Conservation (phyloP, 495 filamentous ascomycete species). For the Talaromyces wortmannii region DNA sequence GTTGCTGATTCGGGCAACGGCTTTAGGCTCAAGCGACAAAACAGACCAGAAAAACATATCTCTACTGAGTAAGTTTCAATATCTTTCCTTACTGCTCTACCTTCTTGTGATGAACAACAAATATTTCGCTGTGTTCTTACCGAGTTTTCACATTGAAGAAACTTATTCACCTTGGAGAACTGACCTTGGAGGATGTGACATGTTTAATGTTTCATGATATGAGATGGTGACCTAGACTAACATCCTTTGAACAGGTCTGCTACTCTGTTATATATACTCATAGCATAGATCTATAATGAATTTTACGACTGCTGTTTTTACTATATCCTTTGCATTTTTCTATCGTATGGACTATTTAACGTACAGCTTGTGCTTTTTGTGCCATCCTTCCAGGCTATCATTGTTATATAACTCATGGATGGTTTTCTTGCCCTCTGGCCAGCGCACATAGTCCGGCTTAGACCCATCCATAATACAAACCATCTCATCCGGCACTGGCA, state of each 20-base stretch:
- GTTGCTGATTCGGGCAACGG: conserved; percentile 20
- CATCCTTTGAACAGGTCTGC: not conserved
- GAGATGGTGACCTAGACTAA: not conserved
- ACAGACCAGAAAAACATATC: conserved; percentile 11
- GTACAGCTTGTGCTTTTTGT: conserved; percentile 38
- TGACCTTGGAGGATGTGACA: conserved; percentile 43
- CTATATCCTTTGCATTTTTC: conserved; percentile 4
- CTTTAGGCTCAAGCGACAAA: not conserved
- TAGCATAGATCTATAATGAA: not conserved
- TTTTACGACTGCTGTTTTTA: not conserved
- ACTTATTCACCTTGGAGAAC: conserved; percentile 91
- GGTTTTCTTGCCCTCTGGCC: conserved; percentile 43
- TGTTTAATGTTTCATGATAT: conserved; percentile 8
- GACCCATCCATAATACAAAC: conserved; percentile 40
- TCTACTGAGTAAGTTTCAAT: conserved; percentile 17
- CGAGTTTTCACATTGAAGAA: conserved; percentile 67
- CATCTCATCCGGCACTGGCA: conserved; percentile 46
- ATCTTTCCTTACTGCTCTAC: conserved; percentile 1
- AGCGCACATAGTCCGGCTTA: conserved; percentile 46
- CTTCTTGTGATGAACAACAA: conserved; percentile 60
- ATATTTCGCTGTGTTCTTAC: conserved; percentile 77
- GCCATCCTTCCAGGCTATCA: conserved; percentile 46
- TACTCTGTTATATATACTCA: not conserved
- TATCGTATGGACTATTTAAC: conserved; percentile 9
- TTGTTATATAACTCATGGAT: conserved; percentile 32